These are phyloP conservation scores for Naganishia friedmannii DNA, from an alignment of 768 basidiomycete species.

Conservation along the genomic window DNA sequence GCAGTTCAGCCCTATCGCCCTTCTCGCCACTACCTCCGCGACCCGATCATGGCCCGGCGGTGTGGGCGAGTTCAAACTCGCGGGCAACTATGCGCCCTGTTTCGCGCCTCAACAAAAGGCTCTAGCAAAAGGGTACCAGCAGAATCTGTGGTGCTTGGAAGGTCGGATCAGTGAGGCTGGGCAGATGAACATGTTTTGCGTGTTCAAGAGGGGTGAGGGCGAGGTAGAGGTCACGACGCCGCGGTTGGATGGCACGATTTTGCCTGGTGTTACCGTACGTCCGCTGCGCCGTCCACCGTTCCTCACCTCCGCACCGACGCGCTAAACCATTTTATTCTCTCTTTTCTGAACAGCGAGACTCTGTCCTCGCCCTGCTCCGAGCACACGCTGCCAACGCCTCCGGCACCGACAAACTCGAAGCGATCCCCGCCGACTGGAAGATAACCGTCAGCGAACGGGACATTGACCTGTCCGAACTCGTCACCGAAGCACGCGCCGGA, in stretches of 20 bases:
- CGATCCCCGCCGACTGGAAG: slow-evolving; percentile 19
- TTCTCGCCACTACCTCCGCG: slow-evolving; percentile 31
- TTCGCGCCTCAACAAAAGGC: slow-evolving; percentile 35
- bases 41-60: slow-evolving; percentile 31
- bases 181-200: slow-evolving; percentile 35
- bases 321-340: too few relatives aligned
- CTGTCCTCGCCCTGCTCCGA: slow-evolving; percentile 27
- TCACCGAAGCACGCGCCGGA: slow-evolving; percentile 3
- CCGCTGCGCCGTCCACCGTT: background rate
- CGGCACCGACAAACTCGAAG: background rate
- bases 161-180: slow-evolving; percentile 31
- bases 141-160: slow-evolving; percentile 37
- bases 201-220: slow-evolving; percentile 15
- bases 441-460: slow-evolving; percentile 27
- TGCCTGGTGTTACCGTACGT: slow-evolving; percentile 33
- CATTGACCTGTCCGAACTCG: slow-evolving; percentile 26
- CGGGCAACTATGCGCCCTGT: slow-evolving; percentile 38
- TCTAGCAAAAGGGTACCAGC: slow-evolving; percentile 34
- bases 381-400: slow-evolving; percentile 13
- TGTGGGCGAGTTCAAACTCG: slow-evolving; percentile 33
- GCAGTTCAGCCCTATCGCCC: slow-evolving; percentile 35
- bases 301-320: background rate
- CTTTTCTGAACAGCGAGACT: slow-evolving; percentile 30
- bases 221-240: slow-evolving; percentile 30
- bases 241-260: slow-evolving; percentile 28